Conservation (phyloP, 768 basidiomycete genomes). For the Suillus tomentosus region DNA sequence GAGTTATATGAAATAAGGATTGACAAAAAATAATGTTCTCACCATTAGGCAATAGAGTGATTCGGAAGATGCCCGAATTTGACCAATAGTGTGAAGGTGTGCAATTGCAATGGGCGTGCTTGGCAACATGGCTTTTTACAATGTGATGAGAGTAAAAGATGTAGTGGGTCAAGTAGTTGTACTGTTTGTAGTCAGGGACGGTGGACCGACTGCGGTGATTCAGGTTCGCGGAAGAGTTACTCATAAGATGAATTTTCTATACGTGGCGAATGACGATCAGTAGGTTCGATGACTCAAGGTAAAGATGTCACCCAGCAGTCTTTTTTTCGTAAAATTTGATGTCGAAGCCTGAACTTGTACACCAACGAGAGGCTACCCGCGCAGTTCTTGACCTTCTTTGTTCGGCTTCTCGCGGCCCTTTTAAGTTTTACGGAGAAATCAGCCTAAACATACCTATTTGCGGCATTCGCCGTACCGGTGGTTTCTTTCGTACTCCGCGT, state of each 20-base stretch:
- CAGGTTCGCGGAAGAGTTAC: constrained; percentile 1
- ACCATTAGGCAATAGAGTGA: constrained; percentile 7
- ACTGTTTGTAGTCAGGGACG: background rate
- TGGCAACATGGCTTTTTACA: constrained; percentile 4
- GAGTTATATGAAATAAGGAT: background rate
- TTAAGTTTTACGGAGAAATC: constrained; percentile 1
- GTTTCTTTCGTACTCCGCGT: constrained; percentile 30
- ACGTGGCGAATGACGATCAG: background rate
- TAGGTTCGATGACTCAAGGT: constrained; percentile 5
- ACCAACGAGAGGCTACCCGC: background rate
- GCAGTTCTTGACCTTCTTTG: background rate
- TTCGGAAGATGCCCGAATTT: constrained; percentile 4
- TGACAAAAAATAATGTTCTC: background rate
- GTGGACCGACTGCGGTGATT: background rate
- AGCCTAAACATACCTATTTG: constrained; percentile 6
- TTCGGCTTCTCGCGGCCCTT: constrained; percentile 6
- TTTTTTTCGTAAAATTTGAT: background rate
- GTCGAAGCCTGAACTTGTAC: background rate
- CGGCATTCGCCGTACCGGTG: constrained; percentile 10
- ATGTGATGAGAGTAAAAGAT: constrained; percentile 3
- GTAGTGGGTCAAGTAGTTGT: background rate
- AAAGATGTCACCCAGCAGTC: background rate
- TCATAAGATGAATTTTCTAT: constrained; percentile 3
- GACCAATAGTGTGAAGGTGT: background rate
- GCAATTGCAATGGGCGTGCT: background rate